Evolutionary conservation across 2,329 filamentous ascomycete genomes (phyloP).

Genomic region (Fusarium newnesense): DNA sequence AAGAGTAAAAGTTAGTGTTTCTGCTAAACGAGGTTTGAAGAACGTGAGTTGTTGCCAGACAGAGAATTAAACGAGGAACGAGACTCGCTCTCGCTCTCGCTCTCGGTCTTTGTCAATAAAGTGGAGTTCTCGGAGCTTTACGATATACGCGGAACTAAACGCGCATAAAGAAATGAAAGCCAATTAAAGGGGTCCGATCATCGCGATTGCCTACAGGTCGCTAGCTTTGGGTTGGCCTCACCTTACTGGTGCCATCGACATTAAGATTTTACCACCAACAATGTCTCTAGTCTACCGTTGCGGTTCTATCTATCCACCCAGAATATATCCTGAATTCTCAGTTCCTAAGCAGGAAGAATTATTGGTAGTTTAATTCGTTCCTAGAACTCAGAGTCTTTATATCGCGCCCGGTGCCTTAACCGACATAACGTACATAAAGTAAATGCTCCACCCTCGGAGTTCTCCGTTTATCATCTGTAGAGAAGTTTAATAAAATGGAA

Average conservation of each 20-base stretch:
- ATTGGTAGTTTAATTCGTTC: fast-evolving
- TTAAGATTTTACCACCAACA: neutral
- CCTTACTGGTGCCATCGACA: neutral
- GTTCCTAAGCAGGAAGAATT: neutral
- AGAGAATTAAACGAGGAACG: neutral
- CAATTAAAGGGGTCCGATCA: neutral
- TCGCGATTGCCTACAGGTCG: neutral
- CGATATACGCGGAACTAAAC: neutral
- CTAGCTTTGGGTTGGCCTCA: neutral
- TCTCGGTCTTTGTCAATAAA: too few relatives aligned
- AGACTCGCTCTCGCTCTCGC: neutral
- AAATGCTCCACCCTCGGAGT: neutral
- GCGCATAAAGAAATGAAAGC: neutral
- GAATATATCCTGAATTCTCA: fast-evolving
- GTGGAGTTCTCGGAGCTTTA: neutral
- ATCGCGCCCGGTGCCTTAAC: neutral
- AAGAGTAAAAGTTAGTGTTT: neutral
- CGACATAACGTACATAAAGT: neutral
- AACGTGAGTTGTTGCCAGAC: neutral
- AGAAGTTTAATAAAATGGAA: too few relatives aligned
- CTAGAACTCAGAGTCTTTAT: neutral
- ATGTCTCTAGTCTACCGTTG: fast-evolving
- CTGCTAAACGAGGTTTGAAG: neutral
- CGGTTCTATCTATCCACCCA: fast-evolving
- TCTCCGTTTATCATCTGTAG: neutral